These are phyloP conservation scores for Corymbia citriodora DNA, from an alignment of 441 rosid species.

Conservation along the genomic window DNA sequence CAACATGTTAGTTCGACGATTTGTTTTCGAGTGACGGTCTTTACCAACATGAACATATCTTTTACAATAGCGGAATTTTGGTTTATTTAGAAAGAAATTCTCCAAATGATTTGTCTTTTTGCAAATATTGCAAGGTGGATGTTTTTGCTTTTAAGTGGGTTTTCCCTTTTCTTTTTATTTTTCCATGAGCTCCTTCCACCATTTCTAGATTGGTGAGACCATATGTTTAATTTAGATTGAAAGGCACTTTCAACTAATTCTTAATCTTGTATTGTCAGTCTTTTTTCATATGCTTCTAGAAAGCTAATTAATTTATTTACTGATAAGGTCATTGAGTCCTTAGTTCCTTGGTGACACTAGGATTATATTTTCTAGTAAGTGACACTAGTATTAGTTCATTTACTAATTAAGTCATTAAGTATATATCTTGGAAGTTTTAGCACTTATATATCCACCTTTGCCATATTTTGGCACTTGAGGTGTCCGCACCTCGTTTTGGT, in stretches of 20 bases:
- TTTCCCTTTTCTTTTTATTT: background rate
- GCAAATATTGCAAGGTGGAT: background rate
- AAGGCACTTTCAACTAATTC: background rate
- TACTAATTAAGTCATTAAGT: too few species aligned
- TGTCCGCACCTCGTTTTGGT: background rate
- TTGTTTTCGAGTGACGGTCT: background rate
- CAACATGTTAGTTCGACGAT: background rate
- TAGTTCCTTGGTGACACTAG: background rate
- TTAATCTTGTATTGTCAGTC: background rate
- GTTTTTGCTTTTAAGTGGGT: background rate
- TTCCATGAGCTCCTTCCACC: background rate
- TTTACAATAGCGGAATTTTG: background rate
- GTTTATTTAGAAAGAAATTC: background rate
- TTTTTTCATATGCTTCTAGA: background rate
- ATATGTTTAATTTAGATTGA: background rate
- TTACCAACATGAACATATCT: background rate
- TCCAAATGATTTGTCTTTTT: background rate
- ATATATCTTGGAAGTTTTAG: too few species aligned
- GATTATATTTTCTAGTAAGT: background rate
- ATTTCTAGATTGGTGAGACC: background rate
- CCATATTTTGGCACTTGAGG: too few species aligned
- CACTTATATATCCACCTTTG: too few species aligned
- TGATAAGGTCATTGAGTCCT: background rate
- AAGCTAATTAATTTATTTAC: background rate
- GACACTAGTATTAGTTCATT: accelerated